Evolutionary conservation across 1,139 yeast genomes (phyloP), one percentile per base, ranked within the genome.

Genomic region (Lipomyces yarrowii): DNA sequence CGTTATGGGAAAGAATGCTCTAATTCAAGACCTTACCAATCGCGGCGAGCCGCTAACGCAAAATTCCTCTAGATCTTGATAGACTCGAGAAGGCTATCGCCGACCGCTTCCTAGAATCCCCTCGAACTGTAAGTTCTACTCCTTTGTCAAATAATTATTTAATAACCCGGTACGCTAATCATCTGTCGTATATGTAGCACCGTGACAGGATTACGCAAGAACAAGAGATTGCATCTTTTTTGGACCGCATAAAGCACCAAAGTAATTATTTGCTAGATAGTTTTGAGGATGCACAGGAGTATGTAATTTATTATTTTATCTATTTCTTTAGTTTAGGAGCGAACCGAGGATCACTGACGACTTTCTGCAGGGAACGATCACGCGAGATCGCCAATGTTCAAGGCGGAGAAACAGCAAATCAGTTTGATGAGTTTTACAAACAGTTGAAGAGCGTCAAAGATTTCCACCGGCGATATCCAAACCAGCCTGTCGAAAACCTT

Each of bases 161-260:
- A 66, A 26, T 32, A 33, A 23, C 13, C n/a, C 13, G 18, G 48
- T 59, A 21, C 61, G 23, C 23, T 56, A 59, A 5, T 23, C 59
- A 60, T 35, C 59, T 62, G 30, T 26, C 30, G 64, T 35, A 72
- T 74, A 56, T 37, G 18, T 26, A 66, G 69, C 65, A 61, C 56
- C 78, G 82, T 67, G 86, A 83, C 69, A 80, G 83, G 0, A 72
- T 86, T 13, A 71, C 86, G 18, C 96, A 90, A 71, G 87, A 88
- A 71, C 90, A 88, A 75, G 98, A 93, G 74, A 80, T 91, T 3
- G 79, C 81, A 21, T 72, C 76, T 59, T 84, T 93, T 60, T 73
- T 84, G 2, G 80, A 82, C 7, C 82, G 84, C 67, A 87, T 86
- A 72, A 75, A 79, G 54, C 75, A 73, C 15, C 82, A 79, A 61